Evolutionary conservation across 2,329 filamentous ascomycete species (phyloP), one percentile per base, ranked within the genome.

Genomic region (Penicillium sp.): DNA sequence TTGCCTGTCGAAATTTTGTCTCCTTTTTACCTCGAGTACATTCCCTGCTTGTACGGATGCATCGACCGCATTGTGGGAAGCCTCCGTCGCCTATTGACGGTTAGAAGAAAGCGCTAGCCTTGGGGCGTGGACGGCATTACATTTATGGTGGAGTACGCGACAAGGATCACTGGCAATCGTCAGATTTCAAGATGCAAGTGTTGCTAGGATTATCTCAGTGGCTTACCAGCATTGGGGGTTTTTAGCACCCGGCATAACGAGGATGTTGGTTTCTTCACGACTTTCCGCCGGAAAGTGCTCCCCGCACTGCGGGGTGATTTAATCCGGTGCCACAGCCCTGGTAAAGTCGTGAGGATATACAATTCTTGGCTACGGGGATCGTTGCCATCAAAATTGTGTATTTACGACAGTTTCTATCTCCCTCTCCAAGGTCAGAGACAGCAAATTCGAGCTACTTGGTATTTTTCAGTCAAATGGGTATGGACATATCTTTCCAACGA

Each of bases 91-190:
- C 61, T 63, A 19, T 14, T 14, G 13, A 18, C 4, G 35, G 43
- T 48, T 43, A 47, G 40, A 29, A 8, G 36, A n/a, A 39, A 19
- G 9, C 13, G 36, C 23, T 23, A 23, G 13, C 1, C 27, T 29
- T 4, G 11, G n/a, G 34, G 43, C 23, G 2, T 11, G 14, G 9
- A 23, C 19, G 7, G 35, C 5, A 35, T 56, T 45, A 64, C 61
- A 61, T 57, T 61, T 63, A 18, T 64, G 60, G 14, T 63, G 61
- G 5, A 64, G 53, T 9, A 58, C 30, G 23, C 60, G 61, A 27
- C 61, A 62, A 36, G 61, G 57, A 43, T 63, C 61, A 47, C 61
- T 64, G 2, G 0, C 14, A 23, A 16, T n/a, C 3, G 29, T 49
- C 10, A 50, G 29, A 44, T 4, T 1, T 23, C n/a, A 45, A 26